Evolutionary conservation across 177 flowering plant species (phyloP).

Genomic region (Vitis hybrid): DNA sequence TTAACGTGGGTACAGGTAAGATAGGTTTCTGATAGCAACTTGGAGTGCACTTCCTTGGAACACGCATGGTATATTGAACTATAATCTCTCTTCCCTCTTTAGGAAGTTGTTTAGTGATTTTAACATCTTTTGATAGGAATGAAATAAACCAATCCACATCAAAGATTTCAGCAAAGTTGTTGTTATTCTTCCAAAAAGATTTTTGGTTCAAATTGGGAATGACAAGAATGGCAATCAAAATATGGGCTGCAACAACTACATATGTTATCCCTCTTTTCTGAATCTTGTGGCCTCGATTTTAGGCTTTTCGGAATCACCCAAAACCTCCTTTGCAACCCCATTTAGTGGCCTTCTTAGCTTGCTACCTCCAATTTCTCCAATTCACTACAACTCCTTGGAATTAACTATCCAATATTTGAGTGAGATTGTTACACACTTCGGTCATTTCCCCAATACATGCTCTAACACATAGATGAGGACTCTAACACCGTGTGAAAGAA

Average conservation of each 20-base stretch:
- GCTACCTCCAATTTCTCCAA: no score
- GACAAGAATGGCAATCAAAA: constrained; percentile 61
- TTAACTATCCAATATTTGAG: no score
- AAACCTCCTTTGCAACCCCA: no score
- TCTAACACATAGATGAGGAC: no score
- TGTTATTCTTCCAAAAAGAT: constrained; percentile 59
- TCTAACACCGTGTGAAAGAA: no score
- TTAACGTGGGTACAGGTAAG: constrained; percentile 31
- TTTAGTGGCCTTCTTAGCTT: no score
- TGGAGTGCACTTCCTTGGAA: constrained; percentile 55
- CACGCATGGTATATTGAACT: constrained; percentile 42
- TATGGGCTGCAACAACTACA: constrained; percentile 68
- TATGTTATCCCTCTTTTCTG: constrained; percentile 37
- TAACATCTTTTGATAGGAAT: constrained; percentile 44
- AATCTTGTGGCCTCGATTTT: no score
- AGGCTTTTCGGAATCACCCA: no score
- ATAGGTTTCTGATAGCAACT: constrained; percentile 46
- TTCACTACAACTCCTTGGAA: no score
- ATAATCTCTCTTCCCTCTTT: constrained; percentile 25
- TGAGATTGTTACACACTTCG: no score
- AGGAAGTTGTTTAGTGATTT: constrained; percentile 52
- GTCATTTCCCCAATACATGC: no score
- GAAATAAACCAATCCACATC: constrained; percentile 57
- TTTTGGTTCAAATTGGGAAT: constrained; percentile 61
- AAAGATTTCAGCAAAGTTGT: constrained; percentile 57